These are phyloP conservation scores for Alternaria sp. DNA, from an alignment of 2,329 filamentous ascomycete species.

Conservation along the genomic window DNA sequence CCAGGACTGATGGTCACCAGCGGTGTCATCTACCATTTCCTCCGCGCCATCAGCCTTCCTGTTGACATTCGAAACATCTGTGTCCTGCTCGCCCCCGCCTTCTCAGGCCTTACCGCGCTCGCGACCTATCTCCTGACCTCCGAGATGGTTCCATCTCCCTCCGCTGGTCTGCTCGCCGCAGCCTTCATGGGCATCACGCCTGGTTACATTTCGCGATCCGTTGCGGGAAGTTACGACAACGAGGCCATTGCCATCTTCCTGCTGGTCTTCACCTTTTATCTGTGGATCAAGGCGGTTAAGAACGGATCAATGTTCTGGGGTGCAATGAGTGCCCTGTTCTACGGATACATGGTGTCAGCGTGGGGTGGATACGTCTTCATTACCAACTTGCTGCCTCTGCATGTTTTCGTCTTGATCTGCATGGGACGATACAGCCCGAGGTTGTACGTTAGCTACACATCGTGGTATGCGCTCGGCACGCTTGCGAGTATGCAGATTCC, in stretches of 20 bases:
- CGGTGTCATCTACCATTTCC: constrained; percentile 92
- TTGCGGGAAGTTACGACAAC: constrained; percentile 98
- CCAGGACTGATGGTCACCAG: constrained; percentile 99
- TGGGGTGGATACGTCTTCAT: constrained; percentile 99
- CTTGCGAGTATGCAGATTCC: constrained; percentile 99
- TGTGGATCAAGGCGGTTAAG: constrained; percentile 99
- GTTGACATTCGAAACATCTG: constrained; percentile 99
- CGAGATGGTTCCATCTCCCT: constrained; percentile 95
- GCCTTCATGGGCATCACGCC: constrained; percentile 97
- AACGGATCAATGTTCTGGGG: constrained; percentile 97
- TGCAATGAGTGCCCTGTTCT: constrained; percentile 91
- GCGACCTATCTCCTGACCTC: constrained; percentile 95
- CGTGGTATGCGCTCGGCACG: constrained; percentile 96
- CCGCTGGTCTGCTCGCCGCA: constrained; percentile 92
- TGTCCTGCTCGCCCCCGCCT: constrained; percentile 91
- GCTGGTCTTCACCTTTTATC: constrained; percentile 96
- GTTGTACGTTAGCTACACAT: constrained; percentile 95
- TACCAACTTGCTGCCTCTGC: constrained; percentile 93
- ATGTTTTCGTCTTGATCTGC: constrained; percentile 90
- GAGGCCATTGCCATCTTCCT: constrained; percentile 99
- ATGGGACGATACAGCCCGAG: constrained; percentile 97
- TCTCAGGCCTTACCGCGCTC: constrained; percentile 91
- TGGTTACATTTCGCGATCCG: constrained; percentile 96
- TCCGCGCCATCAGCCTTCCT: constrained; percentile 86
- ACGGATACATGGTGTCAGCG: constrained; percentile 99